Percentiles rank a stretch among this genome's conserved stretches.
phyloP scores from a whole-genome alignment of 2,329 filamentous ascomycete genomes.

The Aspergillus ruber region DNA sequence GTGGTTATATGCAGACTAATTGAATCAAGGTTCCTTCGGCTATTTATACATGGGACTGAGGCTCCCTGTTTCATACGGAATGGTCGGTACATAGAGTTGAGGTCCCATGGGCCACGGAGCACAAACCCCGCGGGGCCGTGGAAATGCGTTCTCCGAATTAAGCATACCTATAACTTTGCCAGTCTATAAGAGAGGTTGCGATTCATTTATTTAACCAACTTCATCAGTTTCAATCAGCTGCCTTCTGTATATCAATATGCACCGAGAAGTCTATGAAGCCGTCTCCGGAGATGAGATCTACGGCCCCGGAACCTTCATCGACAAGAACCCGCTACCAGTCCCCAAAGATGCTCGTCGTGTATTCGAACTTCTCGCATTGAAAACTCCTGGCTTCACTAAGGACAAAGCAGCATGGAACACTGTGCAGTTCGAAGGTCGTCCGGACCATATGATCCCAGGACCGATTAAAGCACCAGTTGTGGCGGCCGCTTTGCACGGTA shows the following conservation, averaged over 20 bases:
- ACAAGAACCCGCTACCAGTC: conserved; percentile 32
- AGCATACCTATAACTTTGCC: too few relatives aligned
- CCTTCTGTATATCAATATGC: background rate
- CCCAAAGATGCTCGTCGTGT: conserved; percentile 32
- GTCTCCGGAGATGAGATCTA: conserved; percentile 22
- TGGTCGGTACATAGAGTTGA: too few relatives aligned
- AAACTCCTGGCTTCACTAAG: conserved; percentile 37
- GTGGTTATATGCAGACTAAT: background rate
- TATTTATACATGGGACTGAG: too few relatives aligned
- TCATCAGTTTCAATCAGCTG: background rate
- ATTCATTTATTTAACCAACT: too few relatives aligned
- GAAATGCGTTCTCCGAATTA: too few relatives aligned
- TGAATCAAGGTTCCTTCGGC: too few relatives aligned
- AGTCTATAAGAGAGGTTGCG: too few relatives aligned
- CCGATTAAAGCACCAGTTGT: conserved; percentile 41
- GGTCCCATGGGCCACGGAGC: too few relatives aligned
- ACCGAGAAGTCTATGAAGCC: conserved; percentile 4
- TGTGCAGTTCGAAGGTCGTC: conserved; percentile 36
- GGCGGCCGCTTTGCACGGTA: conserved; percentile 38
- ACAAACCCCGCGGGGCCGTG: too few relatives aligned
- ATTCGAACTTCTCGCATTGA: conserved; percentile 31
- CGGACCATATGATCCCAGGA: conserved; percentile 37
- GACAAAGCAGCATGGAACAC: conserved; percentile 20
- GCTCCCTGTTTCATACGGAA: too few relatives aligned
- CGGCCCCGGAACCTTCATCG: conserved; percentile 37